Base-by-base conservation (phyloP, 2,329 filamentous ascomycete genomes). In the Neoarthrinium moseri region DNA sequence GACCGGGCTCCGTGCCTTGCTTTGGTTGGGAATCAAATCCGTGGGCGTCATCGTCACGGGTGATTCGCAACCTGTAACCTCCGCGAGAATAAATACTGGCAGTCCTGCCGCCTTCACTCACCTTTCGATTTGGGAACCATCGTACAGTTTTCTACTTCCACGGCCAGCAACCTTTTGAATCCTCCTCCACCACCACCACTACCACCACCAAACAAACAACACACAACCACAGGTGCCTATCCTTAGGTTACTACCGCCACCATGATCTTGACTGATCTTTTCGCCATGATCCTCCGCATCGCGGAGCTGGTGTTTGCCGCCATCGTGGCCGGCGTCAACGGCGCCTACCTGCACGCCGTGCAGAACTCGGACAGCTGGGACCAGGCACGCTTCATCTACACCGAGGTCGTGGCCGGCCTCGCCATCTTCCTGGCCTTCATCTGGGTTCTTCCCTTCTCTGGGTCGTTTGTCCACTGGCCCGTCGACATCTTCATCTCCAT, bases 361-460 rank as follows among this genome's bases (percentile, higher is more conserved):
- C 49, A 69, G 18, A 53, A 70, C 26, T 64, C 71, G 27, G 72
- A 74, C 43, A 65, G 72, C 48, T 83, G 79, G 74, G 68, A 73
- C 15, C 68, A 78, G 30, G 82, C 76, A 27, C 83, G 87, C 46
- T 83, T 85, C 70, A 89, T 91, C 67, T 91, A 89, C 71, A 80
- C 86, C 36, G 80, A 87, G 59, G 80, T 89, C 15, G 75, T 91
- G 30, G 84, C 88, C 3, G 83, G 75, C 17, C 59, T 91, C 15
- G 81, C 83, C 11, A 81, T 91, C 45, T 63, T 91, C 32, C 70
- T 89, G n/a, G 73, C 80, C 5, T 66, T 91, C 21, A 63, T 91
- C 51, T 89, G 86, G 80, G 73, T 91, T 22, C 73, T 91, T 32
- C 88, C 88, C 2, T 87, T 88, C 59, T 78, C 80, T 2, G 70